Evolutionary conservation across 106 monocot species (phyloP).

Genomic region (Dioscorea alata): DNA sequence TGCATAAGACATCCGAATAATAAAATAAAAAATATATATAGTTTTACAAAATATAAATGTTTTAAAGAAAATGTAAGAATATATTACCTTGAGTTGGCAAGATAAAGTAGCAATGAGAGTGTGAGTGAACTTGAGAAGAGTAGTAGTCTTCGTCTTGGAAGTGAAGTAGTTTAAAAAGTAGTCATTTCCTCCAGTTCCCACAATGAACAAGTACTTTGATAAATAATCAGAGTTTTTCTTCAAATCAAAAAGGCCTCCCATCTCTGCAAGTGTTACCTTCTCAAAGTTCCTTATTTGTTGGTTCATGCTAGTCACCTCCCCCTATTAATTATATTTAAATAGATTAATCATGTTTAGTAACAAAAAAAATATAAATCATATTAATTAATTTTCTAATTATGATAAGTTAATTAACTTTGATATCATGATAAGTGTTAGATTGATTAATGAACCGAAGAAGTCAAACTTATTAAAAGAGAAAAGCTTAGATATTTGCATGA

Average conservation of each 20-base stretch:
- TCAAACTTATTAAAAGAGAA: too few relatives aligned
- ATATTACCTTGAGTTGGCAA: slow-evolving; percentile 29
- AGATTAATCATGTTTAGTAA: too few relatives aligned
- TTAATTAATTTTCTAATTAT: too few relatives aligned
- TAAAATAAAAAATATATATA: too few relatives aligned
- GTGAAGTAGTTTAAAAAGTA: slow-evolving; percentile 52
- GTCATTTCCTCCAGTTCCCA: slow-evolving; percentile 65
- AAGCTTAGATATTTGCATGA: too few relatives aligned
- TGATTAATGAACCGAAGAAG: too few relatives aligned
- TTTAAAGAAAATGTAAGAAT: too few relatives aligned
- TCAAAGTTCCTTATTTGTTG: slow-evolving; percentile 51
- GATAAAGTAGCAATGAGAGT: slow-evolving; percentile 33
- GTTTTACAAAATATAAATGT: too few relatives aligned
- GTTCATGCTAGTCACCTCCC: slow-evolving; percentile 44
- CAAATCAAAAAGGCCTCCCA: slow-evolving; percentile 15
- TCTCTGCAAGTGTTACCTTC: slow-evolving; percentile 33
- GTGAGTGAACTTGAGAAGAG: slow-evolving; percentile 24
- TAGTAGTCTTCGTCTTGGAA: neutral
- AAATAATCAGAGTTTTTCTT: slow-evolving; percentile 4
- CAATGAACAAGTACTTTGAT: slow-evolving; percentile 41
- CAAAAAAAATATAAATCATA: too few relatives aligned
- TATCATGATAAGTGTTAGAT: too few relatives aligned
- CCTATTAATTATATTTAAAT: slow-evolving; percentile 11
- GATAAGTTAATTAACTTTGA: too few relatives aligned
- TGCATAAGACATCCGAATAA: too few relatives aligned